phyloP scores from a whole-genome alignment of 345 rosid species.

The Pugionium dolabratum region DNA sequence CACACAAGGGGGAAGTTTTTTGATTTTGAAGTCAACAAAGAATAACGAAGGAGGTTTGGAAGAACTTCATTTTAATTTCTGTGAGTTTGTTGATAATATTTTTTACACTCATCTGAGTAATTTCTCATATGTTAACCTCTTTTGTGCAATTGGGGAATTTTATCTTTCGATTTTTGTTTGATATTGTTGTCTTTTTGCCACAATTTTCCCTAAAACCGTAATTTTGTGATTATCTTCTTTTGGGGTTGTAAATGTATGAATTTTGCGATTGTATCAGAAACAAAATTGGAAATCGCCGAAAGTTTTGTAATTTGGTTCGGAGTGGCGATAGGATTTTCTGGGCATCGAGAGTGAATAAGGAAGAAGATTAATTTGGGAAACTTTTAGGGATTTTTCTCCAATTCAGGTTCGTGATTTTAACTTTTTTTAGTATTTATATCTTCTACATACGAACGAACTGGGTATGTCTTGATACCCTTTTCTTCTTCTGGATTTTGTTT shows the following conservation, averaged over 20 bases:
- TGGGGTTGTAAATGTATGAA: slow-evolving; percentile 15
- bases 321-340: slow-evolving; percentile 15
- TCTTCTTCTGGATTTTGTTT: neutral
- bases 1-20: neutral
- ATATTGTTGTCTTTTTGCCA: neutral
- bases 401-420: slow-evolving; percentile 26
- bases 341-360: slow-evolving; percentile 24
- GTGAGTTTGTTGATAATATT: slow-evolving; percentile 28
- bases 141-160: slow-evolving; percentile 30
- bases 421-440: neutral
- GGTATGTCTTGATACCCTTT: neutral
- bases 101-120: slow-evolving; percentile 3
- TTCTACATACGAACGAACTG: neutral
- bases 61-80: slow-evolving; percentile 19
- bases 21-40: slow-evolving; percentile 46
- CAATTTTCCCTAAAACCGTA: slow-evolving; percentile 20
- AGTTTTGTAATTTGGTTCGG: slow-evolving; percentile 33
- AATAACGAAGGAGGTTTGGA: slow-evolving; percentile 37
- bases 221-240: slow-evolving; percentile 27
- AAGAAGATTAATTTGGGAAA: slow-evolving; percentile 27
- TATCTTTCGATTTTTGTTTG: neutral
- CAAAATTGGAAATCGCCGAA: slow-evolving; percentile 6
- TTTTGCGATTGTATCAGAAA: slow-evolving; percentile 20
- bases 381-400: slow-evolving; percentile 30
- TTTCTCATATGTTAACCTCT: slow-evolving; percentile 21